Percentiles rank a stretch among this genome's conserved stretches.
These are phyloP conservation scores for Tephrocybe sp. DNA, from an alignment of 768 basidiomycete species.

Conservation along the genomic window DNA sequence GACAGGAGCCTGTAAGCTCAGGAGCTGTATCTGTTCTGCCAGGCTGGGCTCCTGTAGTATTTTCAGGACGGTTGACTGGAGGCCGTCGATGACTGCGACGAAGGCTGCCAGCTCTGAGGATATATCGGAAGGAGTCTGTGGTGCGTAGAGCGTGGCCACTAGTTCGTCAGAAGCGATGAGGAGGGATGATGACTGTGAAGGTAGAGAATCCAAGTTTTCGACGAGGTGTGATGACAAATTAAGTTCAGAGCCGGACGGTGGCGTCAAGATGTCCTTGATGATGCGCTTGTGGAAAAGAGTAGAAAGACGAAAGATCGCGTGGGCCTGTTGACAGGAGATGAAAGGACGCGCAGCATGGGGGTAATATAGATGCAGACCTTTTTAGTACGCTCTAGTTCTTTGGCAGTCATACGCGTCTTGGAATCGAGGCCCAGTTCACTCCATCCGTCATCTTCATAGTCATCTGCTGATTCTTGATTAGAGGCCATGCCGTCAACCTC, in stretches of 20 bases:
- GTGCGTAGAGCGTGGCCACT: slow-evolving; percentile 62
- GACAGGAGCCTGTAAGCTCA: slow-evolving; percentile 14
- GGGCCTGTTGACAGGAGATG: slow-evolving; percentile 40
- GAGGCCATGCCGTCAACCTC: slow-evolving; percentile 61
- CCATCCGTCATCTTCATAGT: slow-evolving; percentile 68
- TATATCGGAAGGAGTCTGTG: slow-evolving; percentile 52
- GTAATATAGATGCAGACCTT: slow-evolving; percentile 44
- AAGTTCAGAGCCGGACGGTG: slow-evolving; percentile 17
- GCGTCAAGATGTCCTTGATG: slow-evolving; percentile 47
- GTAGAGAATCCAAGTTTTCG: slow-evolving; percentile 49
- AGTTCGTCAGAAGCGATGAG: slow-evolving; percentile 64
- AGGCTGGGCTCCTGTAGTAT: slow-evolving; percentile 23
- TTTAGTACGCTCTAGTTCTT: slow-evolving; percentile 58
- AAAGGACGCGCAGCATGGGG: not conserved
- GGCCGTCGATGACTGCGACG: slow-evolving; percentile 31
- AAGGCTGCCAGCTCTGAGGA: slow-evolving; percentile 38
- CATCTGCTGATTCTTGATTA: slow-evolving; percentile 31
- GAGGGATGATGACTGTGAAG: slow-evolving; percentile 48
- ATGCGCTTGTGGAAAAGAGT: slow-evolving; percentile 65
- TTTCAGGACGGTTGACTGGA: slow-evolving; percentile 32
- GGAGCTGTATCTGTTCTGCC: slow-evolving; percentile 29
- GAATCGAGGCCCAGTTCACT: slow-evolving; percentile 59
- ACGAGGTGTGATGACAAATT: slow-evolving; percentile 18
- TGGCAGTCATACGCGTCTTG: slow-evolving; percentile 40
- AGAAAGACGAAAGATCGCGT: slow-evolving; percentile 57